phyloP scores from a whole-genome alignment of 116 monocot genomes.

The Thalassia testudinum region DNA sequence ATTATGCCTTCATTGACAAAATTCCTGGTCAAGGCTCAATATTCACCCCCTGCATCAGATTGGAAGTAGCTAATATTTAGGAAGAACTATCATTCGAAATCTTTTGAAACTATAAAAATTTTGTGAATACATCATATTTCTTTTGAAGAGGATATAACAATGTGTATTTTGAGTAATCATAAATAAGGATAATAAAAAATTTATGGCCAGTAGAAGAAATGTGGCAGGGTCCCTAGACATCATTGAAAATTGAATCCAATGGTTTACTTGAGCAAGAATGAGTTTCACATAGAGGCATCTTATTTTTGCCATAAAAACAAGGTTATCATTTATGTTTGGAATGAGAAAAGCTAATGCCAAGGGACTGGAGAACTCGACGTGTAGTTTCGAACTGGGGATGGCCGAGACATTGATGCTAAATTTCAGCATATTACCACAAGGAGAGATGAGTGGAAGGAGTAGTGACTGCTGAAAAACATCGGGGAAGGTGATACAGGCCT shows the following conservation, averaged over 20 bases:
- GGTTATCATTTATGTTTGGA: neutral
- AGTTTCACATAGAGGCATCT: neutral
- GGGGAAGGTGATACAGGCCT: too few relatives aligned
- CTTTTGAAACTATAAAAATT: neutral
- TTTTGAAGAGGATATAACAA: neutral
- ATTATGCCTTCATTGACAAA: neutral
- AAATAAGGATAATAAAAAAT: neutral
- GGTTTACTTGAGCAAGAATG: neutral
- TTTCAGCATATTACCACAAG: neutral
- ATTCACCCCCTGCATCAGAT: neutral
- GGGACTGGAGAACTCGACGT: neutral
- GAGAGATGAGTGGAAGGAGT: neutral
- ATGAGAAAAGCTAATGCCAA: neutral
- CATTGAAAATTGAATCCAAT: neutral
- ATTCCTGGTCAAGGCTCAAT: neutral
- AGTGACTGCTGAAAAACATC: neutral
- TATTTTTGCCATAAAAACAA: neutral
- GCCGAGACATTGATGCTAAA: neutral
- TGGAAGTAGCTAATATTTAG: neutral
- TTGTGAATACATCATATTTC: neutral
- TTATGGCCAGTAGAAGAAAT: neutral
- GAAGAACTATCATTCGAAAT: neutral
- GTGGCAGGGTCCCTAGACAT: neutral
- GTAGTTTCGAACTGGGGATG: neutral
- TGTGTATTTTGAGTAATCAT: neutral